Conservation (phyloP, 306 rosid species). For the Prunus dulcis region DNA sequence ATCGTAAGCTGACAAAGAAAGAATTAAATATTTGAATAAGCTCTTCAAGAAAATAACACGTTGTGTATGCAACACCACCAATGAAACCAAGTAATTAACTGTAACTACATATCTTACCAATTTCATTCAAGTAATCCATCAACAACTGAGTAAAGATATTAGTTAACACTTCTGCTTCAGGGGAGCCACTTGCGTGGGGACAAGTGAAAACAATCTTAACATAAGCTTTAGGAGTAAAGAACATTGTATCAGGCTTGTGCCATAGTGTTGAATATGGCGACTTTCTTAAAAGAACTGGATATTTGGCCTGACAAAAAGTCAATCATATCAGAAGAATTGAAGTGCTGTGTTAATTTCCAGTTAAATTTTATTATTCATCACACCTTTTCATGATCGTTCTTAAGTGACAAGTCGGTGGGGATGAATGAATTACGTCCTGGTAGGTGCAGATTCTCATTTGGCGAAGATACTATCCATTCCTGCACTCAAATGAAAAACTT, state of each 20-base stretch:
- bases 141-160: slow-evolving; percentile 66
- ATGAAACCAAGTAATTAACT: background rate
- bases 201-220: slow-evolving; percentile 79
- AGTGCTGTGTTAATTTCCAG: background rate
- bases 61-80: background rate
- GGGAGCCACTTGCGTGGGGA: slow-evolving; percentile 78
- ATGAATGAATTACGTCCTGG: slow-evolving; percentile 75
- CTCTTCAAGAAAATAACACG: background rate
- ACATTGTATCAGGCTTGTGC: slow-evolving; percentile 84
- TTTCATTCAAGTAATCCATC: slow-evolving; percentile 93
- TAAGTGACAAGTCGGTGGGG: slow-evolving; percentile 84
- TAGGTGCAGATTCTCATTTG: slow-evolving; percentile 70
- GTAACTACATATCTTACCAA: slow-evolving; percentile 46
- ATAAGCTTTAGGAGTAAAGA: slow-evolving; percentile 79
- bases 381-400: slow-evolving; percentile 59
- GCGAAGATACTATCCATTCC: slow-evolving; percentile 79
- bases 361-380: slow-evolving; percentile 5
- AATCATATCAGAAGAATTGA: slow-evolving; percentile 23
- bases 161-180: slow-evolving; percentile 69
- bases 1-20: slow-evolving; percentile 61
- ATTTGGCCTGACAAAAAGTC: slow-evolving; percentile 56
- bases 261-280: slow-evolving; percentile 70
- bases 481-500: slow-evolving; percentile 34
- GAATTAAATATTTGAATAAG: background rate
- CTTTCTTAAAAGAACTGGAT: slow-evolving; percentile 69